phyloP scores from a whole-genome alignment of 148 eudicot species.

The Nyssa sinensis region DNA sequence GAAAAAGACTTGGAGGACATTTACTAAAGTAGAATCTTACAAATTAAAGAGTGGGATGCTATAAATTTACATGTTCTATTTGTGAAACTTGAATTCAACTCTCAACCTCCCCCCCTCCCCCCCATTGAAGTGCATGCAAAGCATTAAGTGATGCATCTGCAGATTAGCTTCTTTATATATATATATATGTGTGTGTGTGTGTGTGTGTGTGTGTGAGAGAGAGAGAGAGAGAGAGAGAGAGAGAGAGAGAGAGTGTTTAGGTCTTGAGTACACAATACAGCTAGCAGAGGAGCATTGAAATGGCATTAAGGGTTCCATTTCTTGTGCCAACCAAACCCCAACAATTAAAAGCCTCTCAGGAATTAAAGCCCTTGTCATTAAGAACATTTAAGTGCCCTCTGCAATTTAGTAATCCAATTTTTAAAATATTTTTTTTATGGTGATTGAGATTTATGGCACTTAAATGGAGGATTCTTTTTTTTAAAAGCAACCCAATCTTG shows the following conservation, averaged over 20 bases:
- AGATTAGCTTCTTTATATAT: not conserved
- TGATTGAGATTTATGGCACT: not conserved
- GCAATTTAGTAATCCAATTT: not conserved
- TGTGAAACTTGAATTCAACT: slow-evolving; percentile 10
- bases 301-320: slow-evolving; percentile 7
- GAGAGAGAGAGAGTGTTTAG: not conserved
- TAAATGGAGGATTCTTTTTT: slow-evolving; percentile 7
- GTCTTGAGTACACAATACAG: not conserved
- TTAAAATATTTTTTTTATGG: not conserved
- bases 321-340: slow-evolving; percentile 15
- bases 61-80: not conserved
- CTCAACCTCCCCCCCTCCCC: slow-evolving; percentile 7
- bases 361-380: slow-evolving; percentile 7
- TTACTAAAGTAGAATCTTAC: no score
- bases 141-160: not conserved
- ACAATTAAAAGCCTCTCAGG: slow-evolving; percentile 7
- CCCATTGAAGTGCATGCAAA: slow-evolving; percentile 16
- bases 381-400: slow-evolving; percentile 17
- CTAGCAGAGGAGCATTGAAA: slow-evolving; percentile 14
- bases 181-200: no score
- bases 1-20: no score
- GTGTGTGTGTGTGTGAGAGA: no score
- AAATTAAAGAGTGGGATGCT: no score
- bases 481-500: slow-evolving; percentile 14
- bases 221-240: not conserved